Conservation (phyloP, 2,329 filamentous ascomycete species). For the Dothiorella sarmentorum region DNA sequence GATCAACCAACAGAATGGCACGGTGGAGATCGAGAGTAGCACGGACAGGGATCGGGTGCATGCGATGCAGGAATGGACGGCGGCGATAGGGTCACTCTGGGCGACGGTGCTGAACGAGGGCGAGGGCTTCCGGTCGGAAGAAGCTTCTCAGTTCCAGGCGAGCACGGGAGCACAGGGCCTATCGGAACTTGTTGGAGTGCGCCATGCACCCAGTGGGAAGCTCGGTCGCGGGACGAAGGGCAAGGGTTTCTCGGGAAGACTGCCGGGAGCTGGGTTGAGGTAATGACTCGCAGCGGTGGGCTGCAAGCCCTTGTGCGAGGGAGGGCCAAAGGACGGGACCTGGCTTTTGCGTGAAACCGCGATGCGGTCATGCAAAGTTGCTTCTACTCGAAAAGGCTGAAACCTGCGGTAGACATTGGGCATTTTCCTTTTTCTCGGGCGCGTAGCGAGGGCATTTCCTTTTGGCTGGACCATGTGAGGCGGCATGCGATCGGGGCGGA, state of each 20-base stretch:
- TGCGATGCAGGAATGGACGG: constrained; percentile 70
- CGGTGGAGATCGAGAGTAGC: constrained; percentile 72
- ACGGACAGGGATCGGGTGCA: constrained; percentile 71
- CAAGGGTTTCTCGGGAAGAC: constrained; percentile 36
- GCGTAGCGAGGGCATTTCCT: constrained; percentile 13
- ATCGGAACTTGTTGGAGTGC: constrained; percentile 26
- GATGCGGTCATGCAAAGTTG: constrained; percentile 17
- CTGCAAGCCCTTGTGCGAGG: constrained; percentile 25
- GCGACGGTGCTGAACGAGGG: constrained; percentile 70
- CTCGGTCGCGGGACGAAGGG: constrained; percentile 32
- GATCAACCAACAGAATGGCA: constrained; percentile 84
- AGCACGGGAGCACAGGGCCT: constrained; percentile 20
- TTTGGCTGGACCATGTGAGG: constrained; percentile 16
- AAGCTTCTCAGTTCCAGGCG: constrained; percentile 35
- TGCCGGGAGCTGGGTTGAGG: constrained; percentile 36
- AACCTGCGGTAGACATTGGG: constrained; percentile 15
- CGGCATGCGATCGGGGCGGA: constrained; percentile 19
- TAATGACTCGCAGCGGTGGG: constrained; percentile 38
- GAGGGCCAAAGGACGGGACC: constrained; percentile 14
- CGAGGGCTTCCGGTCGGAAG: constrained; percentile 63
- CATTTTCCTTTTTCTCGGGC: constrained; percentile 17
- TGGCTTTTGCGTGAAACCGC: constrained; percentile 8
- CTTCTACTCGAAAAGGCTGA: constrained; percentile 17
- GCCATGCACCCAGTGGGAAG: constrained; percentile 29
- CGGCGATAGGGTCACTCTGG: constrained; percentile 67